Base-by-base conservation (phyloP, 805 yeast species). In the Torulaspora maleeae region DNA sequence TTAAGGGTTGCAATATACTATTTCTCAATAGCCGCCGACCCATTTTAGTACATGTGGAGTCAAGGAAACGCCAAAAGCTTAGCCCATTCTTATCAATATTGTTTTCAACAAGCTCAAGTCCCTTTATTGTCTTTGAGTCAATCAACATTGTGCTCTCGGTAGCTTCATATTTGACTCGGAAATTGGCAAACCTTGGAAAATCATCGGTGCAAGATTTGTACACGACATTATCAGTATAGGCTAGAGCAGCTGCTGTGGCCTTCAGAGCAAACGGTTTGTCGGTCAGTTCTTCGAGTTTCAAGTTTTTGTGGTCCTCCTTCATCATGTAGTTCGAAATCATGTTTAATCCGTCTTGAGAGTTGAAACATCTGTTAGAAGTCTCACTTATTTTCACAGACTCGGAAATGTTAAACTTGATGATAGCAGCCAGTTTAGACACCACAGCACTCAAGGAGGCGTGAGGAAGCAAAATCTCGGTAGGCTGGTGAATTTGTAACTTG, bases 1-100 rank as follows among this genome's bases (percentile, higher is more conserved):
- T 72, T 12, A 75, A 51, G 0, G 79, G 80, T 45, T 75, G 80
- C n/a, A 75, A 48, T 3, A 75, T 66, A 41, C 66, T 73, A 28
- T 63, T 70, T 48, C 67, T 64, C 38, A 76, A 54, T 5, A 68
- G 46, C 41, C 79, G 50, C 12, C 55, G 59, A 0, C 79, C 80
- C 79, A 75, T 76, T 42, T 66, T 70, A 0, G 80, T 75, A 0
- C 55, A 46, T 0, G 77, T 73, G 1, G 55, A 50, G 49, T 75
- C 66, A 36, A 75, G 48, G 33, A 63, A 60, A 20, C 68, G 70
- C 25, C 66, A 61, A 6, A 76, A 54, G 0, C 72, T 63, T 7
- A 59, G 39, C 0, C 68, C 70, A 7, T 53, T 59, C 15, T 52
- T 53, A 6, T 61, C 64, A 4, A 54, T 37, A 2, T 58, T 55